These are phyloP conservation scores for Alternaria viburni DNA, from an alignment of 2,329 filamentous ascomycete genomes.

Conservation along the genomic window DNA sequence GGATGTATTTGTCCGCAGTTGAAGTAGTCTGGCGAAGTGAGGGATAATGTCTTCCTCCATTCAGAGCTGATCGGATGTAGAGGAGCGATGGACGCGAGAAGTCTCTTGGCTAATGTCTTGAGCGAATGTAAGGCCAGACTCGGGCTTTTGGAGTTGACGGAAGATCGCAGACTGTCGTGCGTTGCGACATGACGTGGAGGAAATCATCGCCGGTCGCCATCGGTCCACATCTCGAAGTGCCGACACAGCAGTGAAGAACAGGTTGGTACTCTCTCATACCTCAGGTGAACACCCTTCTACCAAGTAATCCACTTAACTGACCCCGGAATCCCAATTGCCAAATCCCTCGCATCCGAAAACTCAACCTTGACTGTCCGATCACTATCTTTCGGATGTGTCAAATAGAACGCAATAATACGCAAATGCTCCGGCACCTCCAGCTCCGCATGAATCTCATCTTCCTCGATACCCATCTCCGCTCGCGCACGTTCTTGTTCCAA, in stretches of 20 bases:
- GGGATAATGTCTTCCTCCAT: neutral
- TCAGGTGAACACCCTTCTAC: neutral
- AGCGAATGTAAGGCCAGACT: neutral
- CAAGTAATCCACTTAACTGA: conserved; percentile 16
- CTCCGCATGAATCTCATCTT: neutral
- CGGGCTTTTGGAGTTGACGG: neutral
- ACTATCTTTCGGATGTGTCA: conserved; percentile 24
- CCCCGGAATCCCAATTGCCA: conserved; percentile 20
- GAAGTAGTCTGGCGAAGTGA: neutral
- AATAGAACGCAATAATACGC: conserved; percentile 27
- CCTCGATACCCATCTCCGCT: conserved; percentile 9
- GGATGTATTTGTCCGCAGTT: neutral
- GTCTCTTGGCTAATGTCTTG: neutral
- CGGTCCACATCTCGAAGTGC: neutral
- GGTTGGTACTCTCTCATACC: neutral
- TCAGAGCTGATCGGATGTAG: neutral
- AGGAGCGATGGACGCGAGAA: neutral
- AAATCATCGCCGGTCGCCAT: neutral
- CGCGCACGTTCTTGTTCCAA: conserved; percentile 35
- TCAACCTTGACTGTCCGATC: conserved; percentile 23
- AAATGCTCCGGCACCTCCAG: conserved; percentile 29
- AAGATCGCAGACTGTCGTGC: neutral
- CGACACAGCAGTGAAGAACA: neutral
- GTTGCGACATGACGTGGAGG: neutral
- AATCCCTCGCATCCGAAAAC: conserved; percentile 27